phyloP scores from a whole-genome alignment of 2,329 filamentous ascomycete species.

The Alternaria longipes region DNA sequence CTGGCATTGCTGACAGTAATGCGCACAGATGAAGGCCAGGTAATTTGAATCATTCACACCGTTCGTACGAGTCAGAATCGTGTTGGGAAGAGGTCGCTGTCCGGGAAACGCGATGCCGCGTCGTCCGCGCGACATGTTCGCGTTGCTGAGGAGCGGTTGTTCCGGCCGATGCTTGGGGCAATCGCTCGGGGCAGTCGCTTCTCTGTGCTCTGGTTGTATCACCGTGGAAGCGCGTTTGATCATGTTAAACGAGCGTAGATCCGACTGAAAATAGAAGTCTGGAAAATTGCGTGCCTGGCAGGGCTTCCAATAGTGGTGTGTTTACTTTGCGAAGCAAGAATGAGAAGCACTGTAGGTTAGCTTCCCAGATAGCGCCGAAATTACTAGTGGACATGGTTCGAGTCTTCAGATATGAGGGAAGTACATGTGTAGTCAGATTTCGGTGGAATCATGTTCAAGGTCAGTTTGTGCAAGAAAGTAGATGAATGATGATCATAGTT shows the following conservation, averaged over 20 bases:
- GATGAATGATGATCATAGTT: slow-evolving; percentile 20
- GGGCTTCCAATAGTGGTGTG: background rate
- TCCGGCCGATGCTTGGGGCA: slow-evolving; percentile 12
- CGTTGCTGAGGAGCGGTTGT: slow-evolving; percentile 15
- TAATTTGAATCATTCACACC: background rate
- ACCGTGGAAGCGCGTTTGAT: slow-evolving; percentile 6
- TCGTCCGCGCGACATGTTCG: slow-evolving; percentile 14
- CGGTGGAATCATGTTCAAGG: background rate
- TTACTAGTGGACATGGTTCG: background rate
- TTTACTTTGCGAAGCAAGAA: background rate
- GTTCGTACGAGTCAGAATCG: background rate
- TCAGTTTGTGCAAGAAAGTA: background rate
- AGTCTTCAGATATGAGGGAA: background rate
- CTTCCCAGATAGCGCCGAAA: background rate
- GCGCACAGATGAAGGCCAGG: background rate
- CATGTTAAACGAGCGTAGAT: background rate
- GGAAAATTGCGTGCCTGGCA: slow-evolving; percentile 2
- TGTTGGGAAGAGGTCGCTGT: background rate
- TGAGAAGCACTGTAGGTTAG: background rate
- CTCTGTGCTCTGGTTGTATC: slow-evolving; percentile 1
- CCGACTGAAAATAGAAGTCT: slow-evolving; percentile 4
- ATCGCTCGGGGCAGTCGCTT: background rate
- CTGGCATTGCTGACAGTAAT: background rate
- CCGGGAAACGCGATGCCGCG: slow-evolving; percentile 4
- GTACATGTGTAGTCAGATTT: background rate